A percentile compares a stretch with the other conserved stretches of the same genome.
Conservation (phyloP, 2,329 filamentous ascomycete genomes). For the Cercospora canescens region DNA sequence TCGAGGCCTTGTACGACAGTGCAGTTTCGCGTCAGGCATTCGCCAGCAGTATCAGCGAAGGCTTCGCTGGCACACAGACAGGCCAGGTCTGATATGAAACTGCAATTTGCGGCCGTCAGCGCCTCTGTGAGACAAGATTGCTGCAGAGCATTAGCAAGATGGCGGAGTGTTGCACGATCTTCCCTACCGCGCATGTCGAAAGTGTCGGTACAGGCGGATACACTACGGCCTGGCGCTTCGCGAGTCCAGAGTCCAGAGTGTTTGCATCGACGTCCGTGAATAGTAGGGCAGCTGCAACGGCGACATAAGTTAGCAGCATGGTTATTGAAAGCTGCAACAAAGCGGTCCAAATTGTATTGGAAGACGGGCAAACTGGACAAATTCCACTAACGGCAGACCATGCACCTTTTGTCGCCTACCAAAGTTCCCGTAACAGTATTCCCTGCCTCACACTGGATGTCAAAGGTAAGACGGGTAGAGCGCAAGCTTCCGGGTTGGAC, state of each 20-base stretch:
- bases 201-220: slow-evolving; percentile 13
- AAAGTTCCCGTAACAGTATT: neutral
- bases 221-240: neutral
- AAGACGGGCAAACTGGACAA: neutral
- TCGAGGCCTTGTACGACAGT: slow-evolving; percentile 16
- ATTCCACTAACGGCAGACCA: neutral
- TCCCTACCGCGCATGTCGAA: slow-evolving; percentile 20
- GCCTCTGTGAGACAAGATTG: slow-evolving; percentile 12
- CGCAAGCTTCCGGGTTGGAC: neutral
- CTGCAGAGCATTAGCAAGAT: neutral
- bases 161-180: neutral
- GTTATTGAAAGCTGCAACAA: neutral
- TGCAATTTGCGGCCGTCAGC: slow-evolving; percentile 14
- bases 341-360: slow-evolving; percentile 6
- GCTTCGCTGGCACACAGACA: slow-evolving; percentile 17
- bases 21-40: slow-evolving; percentile 20
- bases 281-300: neutral
- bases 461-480: neutral
- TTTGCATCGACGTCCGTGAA: neutral
- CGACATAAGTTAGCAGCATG: neutral
- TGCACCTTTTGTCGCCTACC: neutral
- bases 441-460: neutral
- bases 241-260: neutral
- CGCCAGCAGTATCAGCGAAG: neutral
- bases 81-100: neutral